Percentiles rank a stretch among this genome's conserved stretches.
phyloP scores from a whole-genome alignment of 495 filamentous ascomycete genomes.

The Corynascus novoguineensis region DNA sequence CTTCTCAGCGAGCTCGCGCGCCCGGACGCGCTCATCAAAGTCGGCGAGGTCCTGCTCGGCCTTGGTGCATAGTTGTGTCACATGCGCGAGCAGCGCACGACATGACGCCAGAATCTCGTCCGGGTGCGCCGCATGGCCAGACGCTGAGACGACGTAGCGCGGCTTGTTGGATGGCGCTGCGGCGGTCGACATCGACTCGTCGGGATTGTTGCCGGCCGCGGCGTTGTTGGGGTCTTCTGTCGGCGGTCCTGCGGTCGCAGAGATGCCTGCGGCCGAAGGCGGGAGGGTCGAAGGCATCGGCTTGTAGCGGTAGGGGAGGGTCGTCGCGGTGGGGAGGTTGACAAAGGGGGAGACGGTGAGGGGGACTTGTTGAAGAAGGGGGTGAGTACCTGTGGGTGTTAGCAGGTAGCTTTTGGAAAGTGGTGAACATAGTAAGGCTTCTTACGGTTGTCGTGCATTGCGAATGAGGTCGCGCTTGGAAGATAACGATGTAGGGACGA shows the following conservation, averaged over 20 bases:
- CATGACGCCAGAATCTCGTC: slow-evolving; percentile 78
- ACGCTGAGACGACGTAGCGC: slow-evolving; percentile 67
- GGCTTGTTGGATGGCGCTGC: slow-evolving; percentile 32
- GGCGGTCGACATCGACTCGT: slow-evolving; percentile 16
- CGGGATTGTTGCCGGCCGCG: slow-evolving; percentile 31
- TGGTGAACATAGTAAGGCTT: slow-evolving; percentile 11
- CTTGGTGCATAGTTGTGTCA: slow-evolving; percentile 57
- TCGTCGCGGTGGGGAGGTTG: slow-evolving; percentile 80
- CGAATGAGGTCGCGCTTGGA: slow-evolving; percentile 8
- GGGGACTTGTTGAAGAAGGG: slow-evolving; percentile 84
- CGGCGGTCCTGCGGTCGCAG: slow-evolving; percentile 16
- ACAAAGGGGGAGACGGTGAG: slow-evolving; percentile 93
- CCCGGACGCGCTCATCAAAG: slow-evolving; percentile 65
- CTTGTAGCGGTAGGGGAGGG: slow-evolving; percentile 93
- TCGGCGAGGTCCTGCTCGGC: slow-evolving; percentile 59
- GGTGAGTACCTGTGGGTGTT: slow-evolving; percentile 60
- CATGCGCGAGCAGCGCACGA: slow-evolving; percentile 65
- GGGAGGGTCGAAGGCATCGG: slow-evolving; percentile 79
- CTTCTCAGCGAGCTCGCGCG: slow-evolving; percentile 87
- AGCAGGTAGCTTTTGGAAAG: background rate
- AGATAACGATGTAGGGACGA: background rate
- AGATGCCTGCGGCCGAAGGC: slow-evolving; percentile 59
- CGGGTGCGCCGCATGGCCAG: slow-evolving; percentile 72
- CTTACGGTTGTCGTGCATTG: slow-evolving; percentile 46
- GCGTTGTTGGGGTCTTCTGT: slow-evolving; percentile 39